Conservation (phyloP, 1,139 yeast genomes). For the Debaryomyces nepalensis region DNA sequence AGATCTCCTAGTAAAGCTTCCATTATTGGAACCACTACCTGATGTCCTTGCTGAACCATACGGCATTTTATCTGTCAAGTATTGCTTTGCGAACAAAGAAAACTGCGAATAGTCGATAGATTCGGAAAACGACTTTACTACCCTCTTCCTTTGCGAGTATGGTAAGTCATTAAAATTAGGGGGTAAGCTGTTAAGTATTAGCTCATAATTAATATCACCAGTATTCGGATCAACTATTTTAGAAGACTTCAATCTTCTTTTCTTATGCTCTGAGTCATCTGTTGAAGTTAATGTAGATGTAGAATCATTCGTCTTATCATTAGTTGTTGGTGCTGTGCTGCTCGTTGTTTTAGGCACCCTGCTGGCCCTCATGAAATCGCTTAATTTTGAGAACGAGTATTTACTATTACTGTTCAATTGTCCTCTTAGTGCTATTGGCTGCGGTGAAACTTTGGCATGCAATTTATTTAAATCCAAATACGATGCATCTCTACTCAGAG, state of each 20-base stretch:
- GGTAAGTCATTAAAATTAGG: constrained; percentile 65
- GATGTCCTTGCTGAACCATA: constrained; percentile 27
- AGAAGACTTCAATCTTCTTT: constrained; percentile 28
- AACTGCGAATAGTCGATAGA: constrained; percentile 55
- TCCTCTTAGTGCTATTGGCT: constrained; percentile 35
- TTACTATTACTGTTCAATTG: constrained; percentile 17
- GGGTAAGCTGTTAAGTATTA: constrained; percentile 54
- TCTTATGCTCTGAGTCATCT: constrained; percentile 18
- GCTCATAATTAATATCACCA: constrained; percentile 42
- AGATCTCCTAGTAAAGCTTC: constrained; percentile 35
- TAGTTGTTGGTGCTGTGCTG: constrained; percentile 12
- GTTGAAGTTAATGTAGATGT: constrained; percentile 15
- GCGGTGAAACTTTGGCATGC: constrained; percentile 54
- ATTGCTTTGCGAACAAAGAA: constrained; percentile 47
- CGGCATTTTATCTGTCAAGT: constrained; percentile 23
- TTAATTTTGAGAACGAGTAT: constrained; percentile 31
- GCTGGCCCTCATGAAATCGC: constrained; percentile 34
- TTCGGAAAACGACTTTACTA: constrained; percentile 61
- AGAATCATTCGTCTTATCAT: constrained; percentile 14
- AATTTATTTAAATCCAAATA: constrained; percentile 49
- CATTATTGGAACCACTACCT: constrained; percentile 27
- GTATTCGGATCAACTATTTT: constrained; percentile 27
- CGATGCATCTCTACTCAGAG: constrained; percentile 39
- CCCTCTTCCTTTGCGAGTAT: constrained; percentile 66
- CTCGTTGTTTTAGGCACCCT: constrained; percentile 18